Conservation (phyloP, 2,329 filamentous ascomycete species). For the Penicillium sp. region DNA sequence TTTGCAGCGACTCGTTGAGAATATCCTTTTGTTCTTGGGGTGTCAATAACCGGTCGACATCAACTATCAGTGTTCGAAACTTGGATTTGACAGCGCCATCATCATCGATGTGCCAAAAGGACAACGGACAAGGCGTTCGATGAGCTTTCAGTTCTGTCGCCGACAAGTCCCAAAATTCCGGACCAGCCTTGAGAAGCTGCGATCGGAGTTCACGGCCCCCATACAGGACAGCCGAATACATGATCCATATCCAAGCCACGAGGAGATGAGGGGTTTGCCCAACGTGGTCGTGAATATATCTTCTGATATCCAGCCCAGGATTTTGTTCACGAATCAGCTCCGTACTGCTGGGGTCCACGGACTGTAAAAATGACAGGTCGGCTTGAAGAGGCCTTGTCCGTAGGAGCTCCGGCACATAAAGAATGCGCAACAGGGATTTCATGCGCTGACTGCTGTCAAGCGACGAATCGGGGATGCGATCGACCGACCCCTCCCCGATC, state of each 20-base stretch:
- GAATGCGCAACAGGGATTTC: slow-evolving; percentile 4
- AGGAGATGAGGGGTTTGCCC: slow-evolving; percentile 8
- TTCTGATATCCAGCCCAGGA: background rate
- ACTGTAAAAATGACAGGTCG: slow-evolving; percentile 8
- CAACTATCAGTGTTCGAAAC: slow-evolving; percentile 3
- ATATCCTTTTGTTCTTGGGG: slow-evolving; percentile 9
- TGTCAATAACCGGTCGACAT: slow-evolving; percentile 6
- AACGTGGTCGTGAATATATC: background rate
- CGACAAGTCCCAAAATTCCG: slow-evolving; percentile 16
- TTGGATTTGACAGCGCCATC: background rate
- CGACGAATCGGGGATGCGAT: background rate
- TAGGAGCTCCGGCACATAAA: slow-evolving; percentile 13
- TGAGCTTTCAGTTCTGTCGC: slow-evolving; percentile 1
- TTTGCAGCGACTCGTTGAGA: slow-evolving; percentile 5
- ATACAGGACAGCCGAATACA: slow-evolving; percentile 14
- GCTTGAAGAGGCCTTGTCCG: slow-evolving; percentile 5
- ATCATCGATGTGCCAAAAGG: slow-evolving; percentile 15
- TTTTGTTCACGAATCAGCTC: background rate
- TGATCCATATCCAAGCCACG: slow-evolving; percentile 14
- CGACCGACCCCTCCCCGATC: slow-evolving; percentile 2
- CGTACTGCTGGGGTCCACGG: background rate
- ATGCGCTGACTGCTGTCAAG: slow-evolving; percentile 3
- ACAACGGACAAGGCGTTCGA: slow-evolving; percentile 10
- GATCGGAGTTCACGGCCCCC: slow-evolving; percentile 9
- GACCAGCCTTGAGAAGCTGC: slow-evolving; percentile 10